A percentile compares a stretch with the other conserved stretches of the same genome.
Conservation (phyloP, 192 early-diverging fungal genomes). For the Coemansia sp. region DNA sequence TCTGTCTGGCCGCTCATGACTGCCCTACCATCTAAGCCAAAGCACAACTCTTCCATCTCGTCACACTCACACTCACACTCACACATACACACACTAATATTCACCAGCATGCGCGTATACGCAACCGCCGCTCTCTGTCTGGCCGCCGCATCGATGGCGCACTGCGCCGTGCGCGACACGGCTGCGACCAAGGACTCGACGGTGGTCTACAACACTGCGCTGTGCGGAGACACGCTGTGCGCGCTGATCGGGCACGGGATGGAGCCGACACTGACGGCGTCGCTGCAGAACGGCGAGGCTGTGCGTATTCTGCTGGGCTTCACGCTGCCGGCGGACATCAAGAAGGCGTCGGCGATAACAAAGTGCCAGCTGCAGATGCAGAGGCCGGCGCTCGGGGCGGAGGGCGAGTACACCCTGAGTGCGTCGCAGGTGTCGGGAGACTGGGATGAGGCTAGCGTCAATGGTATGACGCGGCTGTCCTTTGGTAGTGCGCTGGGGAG, state of each 20-base stretch:
- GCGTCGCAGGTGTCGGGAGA: constrained; percentile 20
- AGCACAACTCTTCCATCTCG: no score
- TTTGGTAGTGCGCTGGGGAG: constrained; percentile 1
- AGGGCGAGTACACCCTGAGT: constrained; percentile 15
- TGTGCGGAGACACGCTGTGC: constrained; percentile 16
- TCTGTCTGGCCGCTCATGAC: no score
- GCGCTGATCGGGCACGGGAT: constrained; percentile 17
- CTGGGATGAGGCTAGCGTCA: constrained; percentile 34
- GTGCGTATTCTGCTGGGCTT: constrained; percentile 31
- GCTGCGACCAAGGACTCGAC: constrained; percentile 20
- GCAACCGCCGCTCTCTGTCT: no score
- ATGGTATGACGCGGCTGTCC: constrained; percentile 4
- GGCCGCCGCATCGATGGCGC: no score
- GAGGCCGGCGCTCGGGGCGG: constrained; percentile 3
- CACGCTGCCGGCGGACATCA: constrained; percentile 8
- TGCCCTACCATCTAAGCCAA: no score
- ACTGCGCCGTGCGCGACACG: no score
- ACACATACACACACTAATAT: no score
- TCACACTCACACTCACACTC: no score
- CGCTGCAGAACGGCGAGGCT: constrained; percentile 6
- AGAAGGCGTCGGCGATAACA: constrained; percentile 7
- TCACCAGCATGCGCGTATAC: no score
- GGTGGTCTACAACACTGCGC: constrained; percentile 3
- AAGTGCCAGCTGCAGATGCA: constrained; percentile 30
- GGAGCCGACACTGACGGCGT: constrained; percentile 15